These are phyloP conservation scores for Lactifluus echinatus DNA, from an alignment of 768 basidiomycete genomes.

Conservation along the genomic window DNA sequence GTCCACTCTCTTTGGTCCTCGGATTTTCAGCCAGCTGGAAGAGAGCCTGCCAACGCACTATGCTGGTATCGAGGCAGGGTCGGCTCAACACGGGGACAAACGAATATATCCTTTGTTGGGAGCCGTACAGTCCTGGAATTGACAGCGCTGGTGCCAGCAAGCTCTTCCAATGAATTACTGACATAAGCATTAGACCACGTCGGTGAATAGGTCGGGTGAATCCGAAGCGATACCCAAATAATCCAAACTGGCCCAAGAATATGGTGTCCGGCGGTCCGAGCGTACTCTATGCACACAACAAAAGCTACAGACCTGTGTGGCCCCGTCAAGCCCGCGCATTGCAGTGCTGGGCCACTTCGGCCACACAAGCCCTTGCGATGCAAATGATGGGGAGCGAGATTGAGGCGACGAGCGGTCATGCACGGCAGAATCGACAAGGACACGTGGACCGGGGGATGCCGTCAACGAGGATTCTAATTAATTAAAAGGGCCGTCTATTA, in stretches of 20 bases:
- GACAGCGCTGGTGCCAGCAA: not conserved
- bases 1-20: not conserved
- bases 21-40: not conserved
- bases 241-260: not conserved
- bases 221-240: slow-evolving; percentile 8
- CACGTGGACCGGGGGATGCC: not conserved
- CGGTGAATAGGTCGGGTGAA: not conserved
- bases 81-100: not conserved
- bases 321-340: not conserved
- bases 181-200: slow-evolving; percentile 5
- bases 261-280: slow-evolving; percentile 7
- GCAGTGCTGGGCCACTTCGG: not conserved
- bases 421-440: not conserved
- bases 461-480: not conserved
- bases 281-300: not conserved
- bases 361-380: not conserved
- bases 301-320: not conserved
- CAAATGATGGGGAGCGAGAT: not conserved
- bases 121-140: not conserved
- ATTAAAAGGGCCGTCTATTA: not conserved
- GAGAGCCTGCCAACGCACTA: not conserved
- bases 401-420: not conserved
- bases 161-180: not conserved
- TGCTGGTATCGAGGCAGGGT: not conserved
- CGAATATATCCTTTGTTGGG: not conserved